A percentile compares a stretch with the other conserved stretches of the same genome.
Conservation (phyloP, 345 rosid genomes). For the Corymbia maculata region DNA sequence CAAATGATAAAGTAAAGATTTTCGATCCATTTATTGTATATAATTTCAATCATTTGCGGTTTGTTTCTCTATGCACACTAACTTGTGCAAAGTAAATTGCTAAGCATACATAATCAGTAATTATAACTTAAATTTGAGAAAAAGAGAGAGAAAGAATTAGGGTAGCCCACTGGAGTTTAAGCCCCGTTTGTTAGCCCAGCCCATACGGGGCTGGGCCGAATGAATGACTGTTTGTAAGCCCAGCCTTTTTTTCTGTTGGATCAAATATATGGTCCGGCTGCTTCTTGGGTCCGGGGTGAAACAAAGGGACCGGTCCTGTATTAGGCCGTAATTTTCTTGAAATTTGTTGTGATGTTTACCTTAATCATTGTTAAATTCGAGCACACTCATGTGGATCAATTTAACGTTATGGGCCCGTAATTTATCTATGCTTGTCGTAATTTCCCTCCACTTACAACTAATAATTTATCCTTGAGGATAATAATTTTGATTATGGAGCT, state of each 20-base stretch:
- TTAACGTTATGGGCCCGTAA: not conserved
- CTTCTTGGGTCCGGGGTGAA: not conserved
- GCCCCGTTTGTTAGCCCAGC: not conserved
- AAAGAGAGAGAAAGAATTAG: accelerated
- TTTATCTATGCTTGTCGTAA: too few species aligned
- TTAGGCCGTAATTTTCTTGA: not conserved
- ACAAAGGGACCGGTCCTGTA: not conserved
- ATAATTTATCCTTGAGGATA: not conserved
- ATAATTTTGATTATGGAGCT: not conserved
- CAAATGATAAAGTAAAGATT: not conserved
- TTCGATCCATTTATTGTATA: not conserved
- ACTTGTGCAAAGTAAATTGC: not conserved
- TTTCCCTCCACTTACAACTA: not conserved
- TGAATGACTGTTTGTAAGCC: not conserved
- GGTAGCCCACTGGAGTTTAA: not conserved
- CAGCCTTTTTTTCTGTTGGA: not conserved
- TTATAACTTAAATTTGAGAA: not conserved
- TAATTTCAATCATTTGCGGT: not conserved
- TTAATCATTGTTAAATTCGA: not conserved
- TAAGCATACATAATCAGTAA: not conserved
- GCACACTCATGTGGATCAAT: not conserved
- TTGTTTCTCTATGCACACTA: not conserved
- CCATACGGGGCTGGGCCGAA: not conserved
- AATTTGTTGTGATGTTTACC: not conserved
- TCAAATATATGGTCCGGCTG: not conserved